Evolutionary conservation across 139 green algal species (phyloP).

Genomic region (Chlamydomonas incerta): DNA sequence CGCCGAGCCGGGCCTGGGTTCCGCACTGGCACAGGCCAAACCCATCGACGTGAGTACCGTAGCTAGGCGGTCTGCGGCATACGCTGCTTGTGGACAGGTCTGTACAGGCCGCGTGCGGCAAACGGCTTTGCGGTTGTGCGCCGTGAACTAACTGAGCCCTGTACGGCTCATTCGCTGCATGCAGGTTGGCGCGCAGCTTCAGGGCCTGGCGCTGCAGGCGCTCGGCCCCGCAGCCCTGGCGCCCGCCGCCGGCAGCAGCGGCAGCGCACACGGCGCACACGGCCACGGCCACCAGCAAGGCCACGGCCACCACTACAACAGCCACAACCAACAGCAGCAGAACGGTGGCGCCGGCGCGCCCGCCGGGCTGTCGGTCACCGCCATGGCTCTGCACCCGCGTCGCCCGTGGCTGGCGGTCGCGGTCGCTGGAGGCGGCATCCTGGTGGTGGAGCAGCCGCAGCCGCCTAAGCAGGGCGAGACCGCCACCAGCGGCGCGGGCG

Average conservation of each 20-base stretch:
- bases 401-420: conserved; percentile 24
- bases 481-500: background rate
- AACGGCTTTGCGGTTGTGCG: no score
- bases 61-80: no score
- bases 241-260: background rate
- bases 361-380: background rate
- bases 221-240: background rate
- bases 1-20: background rate
- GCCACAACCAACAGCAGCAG: background rate
- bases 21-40: background rate
- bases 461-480: background rate
- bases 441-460: background rate
- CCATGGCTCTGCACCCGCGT: background rate
- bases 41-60: conserved; percentile 27
- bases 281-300: background rate
- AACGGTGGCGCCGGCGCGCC: background rate
- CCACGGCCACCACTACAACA: background rate
- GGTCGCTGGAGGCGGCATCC: background rate
- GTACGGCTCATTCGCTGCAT: background rate
- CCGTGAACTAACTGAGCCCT: no score
- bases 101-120: no score
- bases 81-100: no score
- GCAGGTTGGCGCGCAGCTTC: conserved; percentile 7
- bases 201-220: background rate
- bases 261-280: no score